Percentiles rank a stretch among this genome's conserved stretches.
Evolutionary conservation across 2,329 filamentous ascomycete species (phyloP).

Genomic region (Chaetoscypha palmicola): DNA sequence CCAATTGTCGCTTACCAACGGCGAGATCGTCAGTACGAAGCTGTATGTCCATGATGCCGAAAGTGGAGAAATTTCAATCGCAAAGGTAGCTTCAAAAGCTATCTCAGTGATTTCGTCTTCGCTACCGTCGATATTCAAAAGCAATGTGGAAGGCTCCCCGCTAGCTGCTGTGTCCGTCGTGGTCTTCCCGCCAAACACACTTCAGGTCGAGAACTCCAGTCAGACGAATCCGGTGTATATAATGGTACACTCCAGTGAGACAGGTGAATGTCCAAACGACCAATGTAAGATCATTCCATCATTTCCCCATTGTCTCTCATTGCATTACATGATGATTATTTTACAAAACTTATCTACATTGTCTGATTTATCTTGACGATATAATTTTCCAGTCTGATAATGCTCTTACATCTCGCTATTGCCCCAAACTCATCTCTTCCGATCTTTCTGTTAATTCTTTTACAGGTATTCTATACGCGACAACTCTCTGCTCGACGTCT

Average conservation of each 20-base stretch:
- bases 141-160: conserved; percentile 66
- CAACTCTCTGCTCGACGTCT: conserved; percentile 16
- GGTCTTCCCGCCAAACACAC: conserved; percentile 51
- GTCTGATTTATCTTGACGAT: conserved; percentile 93
- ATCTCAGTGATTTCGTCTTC: conserved; percentile 64
- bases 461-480: conserved; percentile 32
- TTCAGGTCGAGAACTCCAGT: conserved; percentile 32
- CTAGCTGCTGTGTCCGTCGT: conserved; percentile 67
- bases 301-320: conserved; percentile 16
- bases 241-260: conserved; percentile 78
- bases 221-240: conserved; percentile 47
- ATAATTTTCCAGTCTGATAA: conserved; percentile 73
- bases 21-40: conserved; percentile 48
- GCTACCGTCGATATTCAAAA: conserved; percentile 60
- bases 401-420: conserved; percentile 26
- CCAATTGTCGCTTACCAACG: conserved; percentile 48
- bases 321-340: conserved; percentile 70
- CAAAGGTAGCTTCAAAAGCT: conserved; percentile 46
- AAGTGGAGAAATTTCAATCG: conserved; percentile 6
- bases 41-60: conserved; percentile 41
- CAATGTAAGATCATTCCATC: conserved; percentile 71
- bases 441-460: too few relatives aligned
- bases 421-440: too few relatives aligned
- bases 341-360: conserved; percentile 99
- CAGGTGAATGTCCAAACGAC: conserved; percentile 79